A percentile compares a stretch with the other conserved stretches of the same genome.
Evolutionary conservation across 2,329 filamentous ascomycete genomes (phyloP).

Genomic region (Colletotrichum simmondsii): DNA sequence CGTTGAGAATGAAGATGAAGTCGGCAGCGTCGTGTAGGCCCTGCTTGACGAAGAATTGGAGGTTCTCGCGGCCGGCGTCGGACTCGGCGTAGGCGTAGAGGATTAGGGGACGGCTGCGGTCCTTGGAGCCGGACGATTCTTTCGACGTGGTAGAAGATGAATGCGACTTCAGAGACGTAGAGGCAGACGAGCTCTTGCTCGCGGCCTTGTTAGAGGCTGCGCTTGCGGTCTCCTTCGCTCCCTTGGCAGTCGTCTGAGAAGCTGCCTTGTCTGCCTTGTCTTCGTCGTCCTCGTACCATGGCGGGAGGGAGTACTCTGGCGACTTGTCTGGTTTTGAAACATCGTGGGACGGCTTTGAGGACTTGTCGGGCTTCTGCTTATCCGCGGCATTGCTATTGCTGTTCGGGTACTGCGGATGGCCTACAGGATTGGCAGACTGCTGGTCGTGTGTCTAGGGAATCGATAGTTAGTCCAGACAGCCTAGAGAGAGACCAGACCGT

Average conservation of each 20-base stretch:
- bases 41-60: constrained; percentile 48
- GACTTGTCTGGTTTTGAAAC: background rate
- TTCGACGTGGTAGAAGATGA: background rate
- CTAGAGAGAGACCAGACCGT: too few relatives aligned
- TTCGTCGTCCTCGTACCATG: constrained; percentile 17
- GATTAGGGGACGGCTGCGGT: constrained; percentile 40
- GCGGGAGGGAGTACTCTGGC: constrained; percentile 4
- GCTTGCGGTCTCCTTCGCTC: background rate
- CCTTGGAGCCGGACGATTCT: background rate
- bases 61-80: constrained; percentile 43
- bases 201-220: background rate
- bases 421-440: background rate
- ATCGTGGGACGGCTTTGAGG: background rate
- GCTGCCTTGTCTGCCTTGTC: background rate
- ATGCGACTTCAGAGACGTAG: background rate
- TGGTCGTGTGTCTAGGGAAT: background rate
- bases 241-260: background rate
- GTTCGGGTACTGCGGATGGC: background rate
- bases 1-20: constrained; percentile 53
- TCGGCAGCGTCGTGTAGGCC: constrained; percentile 49
- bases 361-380: background rate
- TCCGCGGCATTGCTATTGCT: background rate
- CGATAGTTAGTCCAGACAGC: background rate
- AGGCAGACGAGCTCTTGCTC: background rate
- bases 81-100: constrained; percentile 50